phyloP scores from a whole-genome alignment of 2,329 filamentous ascomycete genomes.

The Ascochyta lentis region DNA sequence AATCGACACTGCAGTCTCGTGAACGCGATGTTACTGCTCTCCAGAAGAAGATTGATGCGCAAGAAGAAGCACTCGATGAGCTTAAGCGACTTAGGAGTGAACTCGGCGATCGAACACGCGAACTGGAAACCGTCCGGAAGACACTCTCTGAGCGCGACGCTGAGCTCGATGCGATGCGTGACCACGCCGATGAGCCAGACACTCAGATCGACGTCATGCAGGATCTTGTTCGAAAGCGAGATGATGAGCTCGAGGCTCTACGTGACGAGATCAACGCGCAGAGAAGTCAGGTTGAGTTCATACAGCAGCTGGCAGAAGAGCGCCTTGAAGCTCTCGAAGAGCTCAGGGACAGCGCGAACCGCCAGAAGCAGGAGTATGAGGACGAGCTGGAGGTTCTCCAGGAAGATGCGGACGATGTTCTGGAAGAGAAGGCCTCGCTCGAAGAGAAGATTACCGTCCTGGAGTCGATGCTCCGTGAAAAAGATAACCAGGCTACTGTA shows the following conservation, averaged over 20 bases:
- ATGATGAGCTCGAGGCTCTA: slow-evolving; percentile 61
- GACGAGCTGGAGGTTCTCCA: slow-evolving; percentile 61
- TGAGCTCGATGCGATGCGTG: slow-evolving; percentile 46
- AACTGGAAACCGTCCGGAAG: slow-evolving; percentile 45
- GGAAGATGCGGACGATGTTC: slow-evolving; percentile 51
- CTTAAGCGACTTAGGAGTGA: slow-evolving; percentile 38
- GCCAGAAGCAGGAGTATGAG: slow-evolving; percentile 59
- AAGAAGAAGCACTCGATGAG: slow-evolving; percentile 38
- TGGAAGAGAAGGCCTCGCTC: slow-evolving; percentile 61
- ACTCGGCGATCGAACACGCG: slow-evolving; percentile 42
- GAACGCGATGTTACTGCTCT: slow-evolving; percentile 41
- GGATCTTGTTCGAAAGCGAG: slow-evolving; percentile 52
- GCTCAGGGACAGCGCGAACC: slow-evolving; percentile 55
- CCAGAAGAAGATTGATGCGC: slow-evolving; percentile 42
- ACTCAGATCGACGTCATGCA: slow-evolving; percentile 52
- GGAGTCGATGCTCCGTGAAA: slow-evolving; percentile 48
- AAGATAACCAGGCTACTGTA: slow-evolving; percentile 34
- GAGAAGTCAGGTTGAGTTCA: slow-evolving; percentile 38
- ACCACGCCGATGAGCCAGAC: slow-evolving; percentile 46
- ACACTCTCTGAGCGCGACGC: slow-evolving; percentile 46
- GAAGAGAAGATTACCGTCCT: slow-evolving; percentile 62
- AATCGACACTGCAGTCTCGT: slow-evolving; percentile 38
- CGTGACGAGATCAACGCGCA: slow-evolving; percentile 52
- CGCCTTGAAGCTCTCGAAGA: slow-evolving; percentile 58
- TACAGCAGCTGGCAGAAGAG: slow-evolving; percentile 46